Percentiles rank a stretch among this genome's conserved stretches.
phyloP scores from a whole-genome alignment of 73 alveolate genomes.

The Tetrahymena malaccensis region DNA sequence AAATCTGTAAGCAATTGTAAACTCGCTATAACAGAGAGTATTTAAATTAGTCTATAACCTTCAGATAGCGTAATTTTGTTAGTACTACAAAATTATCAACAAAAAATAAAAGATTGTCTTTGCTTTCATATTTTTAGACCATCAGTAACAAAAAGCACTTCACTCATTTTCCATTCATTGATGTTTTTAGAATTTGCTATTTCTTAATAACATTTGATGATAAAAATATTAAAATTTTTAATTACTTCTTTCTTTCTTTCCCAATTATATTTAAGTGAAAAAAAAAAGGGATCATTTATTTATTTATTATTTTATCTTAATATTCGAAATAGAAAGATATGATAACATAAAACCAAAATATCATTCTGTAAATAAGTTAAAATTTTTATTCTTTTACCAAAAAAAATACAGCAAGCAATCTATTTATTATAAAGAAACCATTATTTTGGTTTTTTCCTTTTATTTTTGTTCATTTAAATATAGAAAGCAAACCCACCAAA shows the following conservation, averaged over 20 bases:
- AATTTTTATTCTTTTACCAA: not conserved
- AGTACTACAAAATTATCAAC: not conserved
- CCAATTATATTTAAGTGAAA: not conserved
- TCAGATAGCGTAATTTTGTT: not conserved
- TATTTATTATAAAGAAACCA: not conserved
- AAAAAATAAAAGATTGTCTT: not conserved
- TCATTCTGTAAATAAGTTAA: not conserved
- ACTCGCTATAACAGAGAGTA: not conserved
- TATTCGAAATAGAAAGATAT: not conserved
- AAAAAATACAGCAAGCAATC: not conserved
- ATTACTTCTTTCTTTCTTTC: not conserved
- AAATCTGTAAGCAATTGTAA: not conserved
- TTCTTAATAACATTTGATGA: not conserved
- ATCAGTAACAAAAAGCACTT: not conserved
- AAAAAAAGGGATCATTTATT: no score
- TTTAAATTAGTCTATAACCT: not conserved
- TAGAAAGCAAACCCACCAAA: not conserved
- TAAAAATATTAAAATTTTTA: no score
- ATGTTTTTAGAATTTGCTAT: no score
- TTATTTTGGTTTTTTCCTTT: not conserved
- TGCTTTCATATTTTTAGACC: not conserved
- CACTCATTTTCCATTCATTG: not conserved
- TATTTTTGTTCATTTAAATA: not conserved
- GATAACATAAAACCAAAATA: not conserved
- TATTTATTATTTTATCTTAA: not conserved